Base-by-base conservation (phyloP, 192 early-diverging fungal genomes). In the Podila minutissima region DNA sequence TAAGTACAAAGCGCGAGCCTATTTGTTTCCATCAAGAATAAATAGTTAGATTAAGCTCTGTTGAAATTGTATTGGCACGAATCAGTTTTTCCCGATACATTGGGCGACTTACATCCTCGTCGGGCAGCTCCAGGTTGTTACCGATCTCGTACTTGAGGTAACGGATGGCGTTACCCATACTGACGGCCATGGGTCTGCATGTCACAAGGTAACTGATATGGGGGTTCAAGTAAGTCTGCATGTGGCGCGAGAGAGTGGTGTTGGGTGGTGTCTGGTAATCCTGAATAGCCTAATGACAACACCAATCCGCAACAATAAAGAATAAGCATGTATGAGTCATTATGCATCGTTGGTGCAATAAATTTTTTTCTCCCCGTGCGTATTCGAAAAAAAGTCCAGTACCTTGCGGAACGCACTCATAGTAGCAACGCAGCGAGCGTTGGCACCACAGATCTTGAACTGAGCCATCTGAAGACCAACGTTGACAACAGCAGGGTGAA, bases 121-220 rank as follows among this genome's bases (percentile, higher is more conserved):
- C 98, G 2, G 93, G 84, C n/a, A 94, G 83, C 37, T 94, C 93
- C 53, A 92, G 83, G 66, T 92, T 88, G n/a, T 92, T 83, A 64
- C 91, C 84, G 75, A 98, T 95, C 77, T 96, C 93, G 73, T 89
- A 88, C 85, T 98, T 98, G 48, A 99, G 81, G 68, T 90, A 92
- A 49, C 96, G 89, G 67, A 98, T 97, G 26, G 95, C 94, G 26
- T 93, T 95, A 69, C 93, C 92, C 97, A 99, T 98, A 78, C 93
- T 93, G 33, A 95, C 90, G n/a, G 94, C 93, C 88, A 98, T 90
- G 7, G 92, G 89, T 31, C 98, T 92, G 62, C 91, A 91, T 58
- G 91, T 91, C 31, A 92, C 89, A 51, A 99, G 82, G 72, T 96
- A 97, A 68, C 91, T 94, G 72, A 98, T 95, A 74, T 99, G 97